A percentile compares a stretch with the other conserved stretches of the same genome.
Conservation (phyloP, 2,329 filamentous ascomycete genomes). For the Metarhizium guizhouense region DNA sequence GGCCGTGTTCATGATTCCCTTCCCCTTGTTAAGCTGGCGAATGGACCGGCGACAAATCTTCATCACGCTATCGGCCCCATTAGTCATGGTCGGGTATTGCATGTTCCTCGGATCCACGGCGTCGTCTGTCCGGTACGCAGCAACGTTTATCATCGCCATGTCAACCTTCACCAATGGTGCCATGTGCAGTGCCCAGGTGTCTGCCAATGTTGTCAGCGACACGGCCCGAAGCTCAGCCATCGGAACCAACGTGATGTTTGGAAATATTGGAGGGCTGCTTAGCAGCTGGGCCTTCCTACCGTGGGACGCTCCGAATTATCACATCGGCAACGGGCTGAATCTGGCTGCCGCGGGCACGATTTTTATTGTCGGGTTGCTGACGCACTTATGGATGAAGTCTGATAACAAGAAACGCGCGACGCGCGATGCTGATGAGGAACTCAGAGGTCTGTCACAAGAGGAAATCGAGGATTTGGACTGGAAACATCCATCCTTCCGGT, state of each 20-base stretch:
- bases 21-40: slow-evolving; percentile 54
- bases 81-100: slow-evolving; percentile 61
- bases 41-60: slow-evolving; percentile 52
- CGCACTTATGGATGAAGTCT: slow-evolving; percentile 51
- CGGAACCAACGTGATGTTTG: slow-evolving; percentile 59
- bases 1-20: slow-evolving; percentile 53
- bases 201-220: slow-evolving; percentile 63
- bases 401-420: slow-evolving; percentile 41
- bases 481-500: slow-evolving; percentile 57
- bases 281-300: slow-evolving; percentile 57
- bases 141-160: slow-evolving; percentile 59
- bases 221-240: slow-evolving; percentile 60
- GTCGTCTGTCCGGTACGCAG: slow-evolving; percentile 52
- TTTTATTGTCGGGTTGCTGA: slow-evolving; percentile 36
- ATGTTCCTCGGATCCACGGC: slow-evolving; percentile 55
- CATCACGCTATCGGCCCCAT: slow-evolving; percentile 48
- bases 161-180: slow-evolving; percentile 57
- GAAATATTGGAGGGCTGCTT: slow-evolving; percentile 62
- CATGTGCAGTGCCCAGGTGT: slow-evolving; percentile 57
- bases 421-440: slow-evolving; percentile 28
- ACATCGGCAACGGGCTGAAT: slow-evolving; percentile 64
- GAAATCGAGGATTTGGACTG: slow-evolving; percentile 55
- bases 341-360: slow-evolving; percentile 46
- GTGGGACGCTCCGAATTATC: slow-evolving; percentile 55
- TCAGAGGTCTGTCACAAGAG: slow-evolving; percentile 42